Conservation (phyloP, 371 early-diverging fungal species). For the Lichtheimia ornata region DNA sequence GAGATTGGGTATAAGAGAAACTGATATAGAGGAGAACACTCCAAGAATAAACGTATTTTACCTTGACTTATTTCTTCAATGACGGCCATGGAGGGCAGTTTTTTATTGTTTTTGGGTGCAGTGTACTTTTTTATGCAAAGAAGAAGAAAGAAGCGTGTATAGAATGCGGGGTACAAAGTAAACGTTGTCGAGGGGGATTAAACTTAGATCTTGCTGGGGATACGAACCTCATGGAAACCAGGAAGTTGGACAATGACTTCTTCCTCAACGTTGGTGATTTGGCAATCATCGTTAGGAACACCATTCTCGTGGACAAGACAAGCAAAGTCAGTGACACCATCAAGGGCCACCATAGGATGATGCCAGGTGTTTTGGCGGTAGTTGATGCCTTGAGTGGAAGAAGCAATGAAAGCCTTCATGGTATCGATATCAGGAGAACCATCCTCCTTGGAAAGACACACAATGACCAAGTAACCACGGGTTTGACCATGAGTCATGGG, state of each 20-base stretch:
- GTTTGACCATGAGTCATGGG: constrained; percentile 69
- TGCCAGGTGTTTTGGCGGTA: constrained; percentile 87
- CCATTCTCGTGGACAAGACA: constrained; percentile 75
- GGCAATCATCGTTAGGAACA: constrained; percentile 68
- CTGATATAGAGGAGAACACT: neutral
- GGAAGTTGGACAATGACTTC: constrained; percentile 36
- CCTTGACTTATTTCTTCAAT: constrained; percentile 37
- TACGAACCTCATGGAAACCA: constrained; percentile 23
- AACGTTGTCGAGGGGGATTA: too few relatives aligned
- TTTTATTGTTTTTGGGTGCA: too few relatives aligned
- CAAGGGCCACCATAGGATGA: constrained; percentile 84
- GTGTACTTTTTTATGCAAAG: too few relatives aligned
- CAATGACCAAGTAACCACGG: constrained; percentile 76
- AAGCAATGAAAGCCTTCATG: constrained; percentile 75
- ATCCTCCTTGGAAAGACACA: constrained; percentile 69
- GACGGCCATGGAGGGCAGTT: constrained; percentile 36
- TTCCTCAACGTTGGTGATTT: constrained; percentile 45
- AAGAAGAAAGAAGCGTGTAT: too few relatives aligned
- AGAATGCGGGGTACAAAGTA: too few relatives aligned
- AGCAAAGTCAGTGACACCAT: constrained; percentile 60
- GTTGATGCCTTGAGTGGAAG: constrained; percentile 77
- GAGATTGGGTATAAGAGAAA: neutral
- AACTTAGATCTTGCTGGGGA: too few relatives aligned
- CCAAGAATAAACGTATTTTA: neutral
- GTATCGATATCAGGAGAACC: constrained; percentile 73